Evolutionary conservation across 2,329 filamentous ascomycete species (phyloP), one percentile per base, ranked within the genome.

Genomic region (Epichloe elymi): DNA sequence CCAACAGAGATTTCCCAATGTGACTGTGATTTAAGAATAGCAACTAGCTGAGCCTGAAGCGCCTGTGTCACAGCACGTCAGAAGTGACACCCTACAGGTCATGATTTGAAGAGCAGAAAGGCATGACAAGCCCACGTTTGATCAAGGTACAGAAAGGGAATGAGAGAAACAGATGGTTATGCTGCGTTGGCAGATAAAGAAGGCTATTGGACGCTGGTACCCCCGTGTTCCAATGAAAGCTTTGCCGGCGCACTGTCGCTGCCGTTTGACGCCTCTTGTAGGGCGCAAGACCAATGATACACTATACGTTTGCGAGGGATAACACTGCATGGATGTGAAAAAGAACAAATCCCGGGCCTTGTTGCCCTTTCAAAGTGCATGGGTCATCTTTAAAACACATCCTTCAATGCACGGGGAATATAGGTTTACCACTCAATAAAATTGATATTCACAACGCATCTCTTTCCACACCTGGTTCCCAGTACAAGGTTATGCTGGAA

Each of bases 1-100:
- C 19, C 8, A 44, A 23, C 23, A 70, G 66, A 49, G 62, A 68
- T 23, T 65, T 67, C 43, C 62, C 60, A 20, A 63, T 67, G 51
- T 65, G 57, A 57, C n/a, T 35, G 17, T 12, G 33, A 26, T 46
- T 12, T n/a, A 5, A 23, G 2, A 19, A 19, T 33, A 37, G 17
- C n/a, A 6, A 35, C n/a, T 3, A 36, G 43, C 35, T 20, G 17
- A 20, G 17, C 33, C 26, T 30, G 35, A 8, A 35, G 12, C 30
- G 43, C 15, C 7, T 23, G 11, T 35, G 26, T 7, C 30, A 35
- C 12, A 5, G 15, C 26, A 35, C 43, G 19, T 19, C 17, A 3
- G 26, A n/a, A 35, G n/a, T 19, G 43, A n/a, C 43, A 45, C 26
- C 2, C 33, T 0, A 14, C 30, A 7, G 19, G 5, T 26, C 15